Evolutionary conservation across 768 basidiomycete genomes (phyloP).

Genomic region (Kwoniella sp.): DNA sequence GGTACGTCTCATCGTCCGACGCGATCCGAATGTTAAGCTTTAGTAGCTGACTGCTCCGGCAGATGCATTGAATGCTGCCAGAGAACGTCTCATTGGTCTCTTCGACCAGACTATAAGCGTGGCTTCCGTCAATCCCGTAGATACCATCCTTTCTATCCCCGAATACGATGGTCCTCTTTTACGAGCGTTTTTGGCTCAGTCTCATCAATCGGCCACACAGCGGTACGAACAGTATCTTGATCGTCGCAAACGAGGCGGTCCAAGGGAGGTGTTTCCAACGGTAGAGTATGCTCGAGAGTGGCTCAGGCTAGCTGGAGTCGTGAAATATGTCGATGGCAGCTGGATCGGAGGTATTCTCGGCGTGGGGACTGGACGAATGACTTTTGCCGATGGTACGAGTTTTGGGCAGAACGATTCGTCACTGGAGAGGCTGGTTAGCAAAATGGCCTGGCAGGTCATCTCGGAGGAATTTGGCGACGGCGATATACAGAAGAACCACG

Average conservation of each 20-base stretch:
- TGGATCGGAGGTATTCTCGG: constrained; percentile 42
- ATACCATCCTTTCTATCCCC: constrained; percentile 34
- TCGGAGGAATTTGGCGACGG: constrained; percentile 53
- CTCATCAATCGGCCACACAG: constrained; percentile 29
- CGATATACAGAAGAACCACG: constrained; percentile 49
- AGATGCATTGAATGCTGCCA: constrained; percentile 33
- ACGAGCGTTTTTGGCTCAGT: constrained; percentile 15
- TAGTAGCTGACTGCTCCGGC: background rate
- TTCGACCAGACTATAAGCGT: constrained; percentile 39
- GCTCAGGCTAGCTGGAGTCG: constrained; percentile 41
- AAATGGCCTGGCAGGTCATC: constrained; percentile 52
- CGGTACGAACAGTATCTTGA: constrained; percentile 41
- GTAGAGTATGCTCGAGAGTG: constrained; percentile 39
- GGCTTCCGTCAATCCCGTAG: constrained; percentile 9
- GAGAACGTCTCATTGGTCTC: constrained; percentile 30
- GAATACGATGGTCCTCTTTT: constrained; percentile 24
- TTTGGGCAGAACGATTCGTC: background rate
- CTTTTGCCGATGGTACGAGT: background rate
- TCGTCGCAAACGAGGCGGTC: constrained; percentile 36
- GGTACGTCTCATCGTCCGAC: constrained; percentile 27
- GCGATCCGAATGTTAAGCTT: too few species aligned
- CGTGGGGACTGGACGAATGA: constrained; percentile 16
- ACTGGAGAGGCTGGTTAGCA: constrained; percentile 32
- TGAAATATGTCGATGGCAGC: constrained; percentile 52
- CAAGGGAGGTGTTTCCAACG: constrained; percentile 45